Base-by-base conservation (phyloP, 495 filamentous ascomycete species). In the Cercophora samala region DNA sequence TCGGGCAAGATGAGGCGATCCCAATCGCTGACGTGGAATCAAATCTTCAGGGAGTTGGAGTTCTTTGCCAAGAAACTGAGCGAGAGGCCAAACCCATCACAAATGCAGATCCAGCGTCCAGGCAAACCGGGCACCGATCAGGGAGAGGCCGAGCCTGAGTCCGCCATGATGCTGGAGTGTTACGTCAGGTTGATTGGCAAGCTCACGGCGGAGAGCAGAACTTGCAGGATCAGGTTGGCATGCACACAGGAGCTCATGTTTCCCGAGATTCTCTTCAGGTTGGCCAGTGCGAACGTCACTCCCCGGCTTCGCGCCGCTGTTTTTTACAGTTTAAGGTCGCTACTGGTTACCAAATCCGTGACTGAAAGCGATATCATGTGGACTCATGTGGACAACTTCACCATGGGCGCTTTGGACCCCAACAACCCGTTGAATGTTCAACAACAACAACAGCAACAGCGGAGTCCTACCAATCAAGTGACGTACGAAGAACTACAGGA, bases 41-140 rank as follows among this genome's bases (percentile, higher is more conserved):
- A 96, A 69, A 97, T 99, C 74, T 92, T 97, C 72, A 90, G 89
- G 61, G 93, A 98, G 76, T 80, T 97, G 42, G 84, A 89, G 42
- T 89, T 88, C 66, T 95, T 92, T 72, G 86, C 88, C 18, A 81
- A 80, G 21, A 88, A 88, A 66, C 83, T 92, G 55, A 86, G 84
- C 19, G 87, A 93, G 65, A 87, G 88, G 63, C 84, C 89, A 22
- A 73, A 71, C 60, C 80, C 75, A 42, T 74, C 84, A 4, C 89
- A 89, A 64, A 79, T 82, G 23, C 73, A 83, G 8, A 74, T 83
- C n/a, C 81, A 87, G 62, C 86, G 86, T 64, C 75, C 82, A 2
- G 82, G 84, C 64, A 90, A 90, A 70, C 80, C 83, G 23, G 76
- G 76, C 60, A 75, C 71, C 37, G 83, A 85, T 46, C 76, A 78